Conservation (phyloP, 1,284 basidiomycete genomes). For the Cryptococcus sp. region DNA sequence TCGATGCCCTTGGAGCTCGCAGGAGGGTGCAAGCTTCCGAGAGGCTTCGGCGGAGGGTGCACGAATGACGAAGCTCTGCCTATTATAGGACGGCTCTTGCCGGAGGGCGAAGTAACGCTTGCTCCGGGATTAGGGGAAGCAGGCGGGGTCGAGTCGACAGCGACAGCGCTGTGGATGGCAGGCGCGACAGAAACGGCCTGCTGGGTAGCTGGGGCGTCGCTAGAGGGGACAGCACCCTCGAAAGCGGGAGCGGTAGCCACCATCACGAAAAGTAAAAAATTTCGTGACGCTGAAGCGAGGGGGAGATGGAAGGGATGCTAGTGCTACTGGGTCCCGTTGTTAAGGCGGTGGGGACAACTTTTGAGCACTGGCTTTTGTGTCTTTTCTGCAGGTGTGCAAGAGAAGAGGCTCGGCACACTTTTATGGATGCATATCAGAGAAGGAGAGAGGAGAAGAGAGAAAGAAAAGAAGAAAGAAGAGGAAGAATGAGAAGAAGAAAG, state of each 20-base stretch:
- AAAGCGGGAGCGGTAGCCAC: constrained; percentile 23
- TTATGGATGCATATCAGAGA: constrained; percentile 7
- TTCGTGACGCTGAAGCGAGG: constrained; percentile 4
- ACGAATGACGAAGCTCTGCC: constrained; percentile 23
- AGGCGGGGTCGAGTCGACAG: constrained; percentile 31
- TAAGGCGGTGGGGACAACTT: background rate
- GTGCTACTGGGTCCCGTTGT: too few relatives aligned
- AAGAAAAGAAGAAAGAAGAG: constrained; percentile 11
- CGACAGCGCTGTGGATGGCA: constrained; percentile 27
- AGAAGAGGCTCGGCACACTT: constrained; percentile 12
- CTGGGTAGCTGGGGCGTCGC: constrained; percentile 28
- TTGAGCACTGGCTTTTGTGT: constrained; percentile 1
- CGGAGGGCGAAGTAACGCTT: constrained; percentile 14
- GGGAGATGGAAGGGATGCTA: background rate
- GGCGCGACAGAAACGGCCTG: constrained; percentile 25
- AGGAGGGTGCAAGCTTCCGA: constrained; percentile 49
- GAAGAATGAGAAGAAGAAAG: constrained; percentile 23
- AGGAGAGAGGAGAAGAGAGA: constrained; percentile 11
- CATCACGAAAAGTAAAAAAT: constrained; percentile 14
- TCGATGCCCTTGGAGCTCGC: constrained; percentile 51
- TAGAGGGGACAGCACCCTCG: constrained; percentile 34
- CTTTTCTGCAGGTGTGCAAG: constrained; percentile 6
- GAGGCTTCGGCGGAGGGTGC: constrained; percentile 23
- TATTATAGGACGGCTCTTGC: constrained; percentile 15
- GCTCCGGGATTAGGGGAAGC: constrained; percentile 19